Evolutionary conservation across 768 basidiomycete genomes (phyloP).

Genomic region (Dioszegia aurantiaca): DNA sequence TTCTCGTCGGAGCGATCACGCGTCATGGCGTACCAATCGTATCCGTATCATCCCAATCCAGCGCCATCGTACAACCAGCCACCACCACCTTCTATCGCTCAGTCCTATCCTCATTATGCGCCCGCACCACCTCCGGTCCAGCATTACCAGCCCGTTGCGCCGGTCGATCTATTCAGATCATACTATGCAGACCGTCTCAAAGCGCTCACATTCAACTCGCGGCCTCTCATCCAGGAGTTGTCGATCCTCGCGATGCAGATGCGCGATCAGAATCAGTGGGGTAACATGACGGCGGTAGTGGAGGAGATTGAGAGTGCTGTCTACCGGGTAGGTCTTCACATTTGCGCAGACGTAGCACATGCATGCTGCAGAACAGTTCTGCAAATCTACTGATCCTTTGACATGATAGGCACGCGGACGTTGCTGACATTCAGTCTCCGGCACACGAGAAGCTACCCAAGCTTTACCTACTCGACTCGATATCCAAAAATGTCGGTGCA

Average conservation of each 20-base stretch:
- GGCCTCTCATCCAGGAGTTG: constrained; percentile 85
- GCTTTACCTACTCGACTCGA: constrained; percentile 93
- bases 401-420: constrained; percentile 18
- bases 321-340: constrained; percentile 33
- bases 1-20: no score
- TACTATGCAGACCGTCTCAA: constrained; percentile 43
- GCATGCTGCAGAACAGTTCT: no score
- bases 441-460: constrained; percentile 86
- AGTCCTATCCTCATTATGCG: neutral
- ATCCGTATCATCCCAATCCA: neutral
- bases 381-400: no score
- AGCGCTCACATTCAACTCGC: constrained; percentile 83
- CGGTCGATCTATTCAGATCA: constrained; percentile 38
- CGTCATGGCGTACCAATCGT: constrained; percentile 16
- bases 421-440: constrained; percentile 63
- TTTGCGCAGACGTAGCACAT: constrained; percentile 22
- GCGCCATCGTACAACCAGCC: neutral
- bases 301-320: constrained; percentile 45
- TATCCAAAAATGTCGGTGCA: constrained; percentile 91
- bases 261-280: constrained; percentile 43
- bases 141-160: constrained; percentile 10
- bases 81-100: neutral
- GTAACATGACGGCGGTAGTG: constrained; percentile 41
- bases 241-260: constrained; percentile 71
- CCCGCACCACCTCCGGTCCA: neutral